phyloP scores from a whole-genome alignment of 306 rosid genomes.

The Glycine tomentella region DNA sequence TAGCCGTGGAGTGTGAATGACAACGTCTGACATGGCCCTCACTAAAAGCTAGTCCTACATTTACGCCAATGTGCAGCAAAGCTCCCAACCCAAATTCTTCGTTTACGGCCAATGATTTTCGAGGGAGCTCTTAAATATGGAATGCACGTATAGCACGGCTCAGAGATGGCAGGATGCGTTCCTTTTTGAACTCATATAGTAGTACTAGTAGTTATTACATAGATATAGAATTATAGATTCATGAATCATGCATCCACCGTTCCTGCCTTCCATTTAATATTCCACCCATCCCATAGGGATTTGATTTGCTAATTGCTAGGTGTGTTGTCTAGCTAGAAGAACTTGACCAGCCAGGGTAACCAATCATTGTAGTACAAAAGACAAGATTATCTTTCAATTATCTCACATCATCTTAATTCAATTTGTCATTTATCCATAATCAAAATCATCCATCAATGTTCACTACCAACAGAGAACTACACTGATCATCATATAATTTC shows the following conservation, averaged over 20 bases:
- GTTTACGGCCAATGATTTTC: constrained; percentile 28
- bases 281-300: background rate
- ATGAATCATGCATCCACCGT: constrained; percentile 37
- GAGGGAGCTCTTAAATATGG: background rate
- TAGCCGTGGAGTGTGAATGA: background rate
- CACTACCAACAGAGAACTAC: background rate
- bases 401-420: no score
- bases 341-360: background rate
- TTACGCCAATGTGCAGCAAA: constrained; percentile 16
- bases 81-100: constrained; percentile 37
- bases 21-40: background rate
- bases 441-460: background rate
- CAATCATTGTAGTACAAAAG: background rate
- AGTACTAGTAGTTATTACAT: background rate
- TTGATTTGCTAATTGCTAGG: constrained; percentile 23
- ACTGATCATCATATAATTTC: background rate
- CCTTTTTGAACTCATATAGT: background rate
- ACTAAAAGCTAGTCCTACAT: constrained; percentile 6
- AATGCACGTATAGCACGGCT: constrained; percentile 13
- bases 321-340: background rate
- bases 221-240: constrained; percentile 2
- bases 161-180: background rate
- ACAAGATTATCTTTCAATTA: no score
- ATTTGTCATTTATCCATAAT: no score
- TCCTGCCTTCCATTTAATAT: background rate